These are phyloP conservation scores for Vachellia pachyceras DNA, from an alignment of 306 rosid genomes.

Conservation along the genomic window DNA sequence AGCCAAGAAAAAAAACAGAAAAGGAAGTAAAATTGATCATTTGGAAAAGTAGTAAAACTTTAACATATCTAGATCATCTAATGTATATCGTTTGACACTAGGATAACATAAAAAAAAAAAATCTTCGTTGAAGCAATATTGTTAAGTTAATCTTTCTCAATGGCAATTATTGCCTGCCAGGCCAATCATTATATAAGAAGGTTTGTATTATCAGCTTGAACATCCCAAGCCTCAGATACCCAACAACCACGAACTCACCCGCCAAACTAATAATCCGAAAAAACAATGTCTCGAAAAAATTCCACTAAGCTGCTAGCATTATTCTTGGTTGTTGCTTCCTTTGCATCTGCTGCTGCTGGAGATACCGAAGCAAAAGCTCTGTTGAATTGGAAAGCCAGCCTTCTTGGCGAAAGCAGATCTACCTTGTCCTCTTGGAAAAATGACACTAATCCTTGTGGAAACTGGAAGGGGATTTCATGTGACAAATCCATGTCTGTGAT, in stretches of 20 bases:
- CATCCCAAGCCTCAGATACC: neutral
- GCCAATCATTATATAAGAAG: neutral
- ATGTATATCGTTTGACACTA: too few species aligned
- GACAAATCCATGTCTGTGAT: neutral
- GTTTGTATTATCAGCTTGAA: neutral
- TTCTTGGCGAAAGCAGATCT: neutral
- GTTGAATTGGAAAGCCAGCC: neutral
- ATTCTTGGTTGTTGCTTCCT: neutral
- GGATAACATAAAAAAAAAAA: too few species aligned
- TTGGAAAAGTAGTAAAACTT: too few species aligned
- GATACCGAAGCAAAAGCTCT: conserved; percentile 1
- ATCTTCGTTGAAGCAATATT: neutral
- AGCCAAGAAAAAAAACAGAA: too few species aligned
- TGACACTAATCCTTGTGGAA: neutral
- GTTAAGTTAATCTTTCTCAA: neutral
- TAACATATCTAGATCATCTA: too few species aligned
- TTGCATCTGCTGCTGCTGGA: neutral
- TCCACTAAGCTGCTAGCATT: neutral
- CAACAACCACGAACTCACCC: neutral
- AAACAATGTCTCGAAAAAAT: neutral
- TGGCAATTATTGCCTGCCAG: neutral
- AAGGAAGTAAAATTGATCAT: too few species aligned
- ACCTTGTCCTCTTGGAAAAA: neutral
- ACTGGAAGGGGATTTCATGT: neutral
- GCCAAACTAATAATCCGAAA: neutral